phyloP scores from a whole-genome alignment of 139 green algal species.

The Coelastrella sp. region DNA sequence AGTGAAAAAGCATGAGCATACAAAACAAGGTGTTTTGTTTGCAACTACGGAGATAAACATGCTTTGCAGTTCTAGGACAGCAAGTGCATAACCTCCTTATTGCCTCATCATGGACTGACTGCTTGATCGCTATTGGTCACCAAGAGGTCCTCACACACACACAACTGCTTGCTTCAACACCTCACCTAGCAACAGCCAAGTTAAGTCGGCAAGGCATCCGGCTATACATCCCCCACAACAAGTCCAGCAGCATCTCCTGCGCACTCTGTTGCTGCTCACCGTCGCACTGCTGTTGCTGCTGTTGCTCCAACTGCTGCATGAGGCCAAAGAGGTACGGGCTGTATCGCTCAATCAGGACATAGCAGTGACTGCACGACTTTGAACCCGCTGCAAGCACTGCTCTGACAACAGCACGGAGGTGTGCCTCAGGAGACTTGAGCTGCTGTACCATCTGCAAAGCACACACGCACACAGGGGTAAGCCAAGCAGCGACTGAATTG shows the following conservation, averaged over 20 bases:
- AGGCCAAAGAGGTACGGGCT: constrained; percentile 1
- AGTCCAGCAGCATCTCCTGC: constrained; percentile 54
- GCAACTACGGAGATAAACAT: no score
- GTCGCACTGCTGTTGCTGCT: constrained; percentile 53
- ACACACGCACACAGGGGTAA: background rate
- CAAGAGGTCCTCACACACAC: no score
- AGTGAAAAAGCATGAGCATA: no score
- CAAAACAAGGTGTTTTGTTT: no score
- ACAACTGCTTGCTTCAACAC: no score
- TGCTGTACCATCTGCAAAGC: constrained; percentile 6
- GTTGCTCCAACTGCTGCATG: background rate
- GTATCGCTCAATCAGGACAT: constrained; percentile 87
- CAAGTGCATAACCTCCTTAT: no score
- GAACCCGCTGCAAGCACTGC: constrained; percentile 78
- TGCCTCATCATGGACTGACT: no score
- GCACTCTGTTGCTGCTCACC: constrained; percentile 52
- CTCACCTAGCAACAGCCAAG: constrained; percentile 56
- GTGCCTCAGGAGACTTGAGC: background rate
- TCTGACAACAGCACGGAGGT: constrained; percentile 53
- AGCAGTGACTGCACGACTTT: constrained; percentile 89
- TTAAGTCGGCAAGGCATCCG: constrained; percentile 52
- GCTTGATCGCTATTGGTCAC: no score
- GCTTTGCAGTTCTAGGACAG: background rate
- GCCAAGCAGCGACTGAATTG: background rate
- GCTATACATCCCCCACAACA: constrained; percentile 50